Evolutionary conservation across 2,329 filamentous ascomycete species (phyloP).

Genomic region (Drechslera avenae): DNA sequence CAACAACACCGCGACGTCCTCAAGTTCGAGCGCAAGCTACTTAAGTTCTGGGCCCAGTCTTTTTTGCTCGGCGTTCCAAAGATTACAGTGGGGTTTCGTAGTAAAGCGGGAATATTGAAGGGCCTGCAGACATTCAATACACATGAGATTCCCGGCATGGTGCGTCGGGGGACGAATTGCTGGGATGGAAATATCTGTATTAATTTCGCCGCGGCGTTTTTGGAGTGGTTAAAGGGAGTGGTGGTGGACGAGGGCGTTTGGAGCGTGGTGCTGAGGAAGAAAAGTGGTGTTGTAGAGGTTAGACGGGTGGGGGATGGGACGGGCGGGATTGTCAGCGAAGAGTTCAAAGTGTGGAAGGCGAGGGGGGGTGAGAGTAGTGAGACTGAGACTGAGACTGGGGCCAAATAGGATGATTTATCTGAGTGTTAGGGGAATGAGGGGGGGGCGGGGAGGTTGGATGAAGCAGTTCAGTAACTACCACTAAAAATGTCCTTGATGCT

Average conservation of each 20-base stretch:
- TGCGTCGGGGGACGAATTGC: constrained; percentile 68
- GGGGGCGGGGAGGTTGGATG: too few relatives aligned
- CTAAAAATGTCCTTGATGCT: too few relatives aligned
- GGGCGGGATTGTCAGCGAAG: constrained; percentile 74
- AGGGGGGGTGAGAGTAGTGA: neutral
- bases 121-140: constrained; percentile 81
- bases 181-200: constrained; percentile 97
- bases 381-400: neutral
- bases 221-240: constrained; percentile 73
- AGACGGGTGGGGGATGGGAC: constrained; percentile 76
- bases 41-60: constrained; percentile 97
- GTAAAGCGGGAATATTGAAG: constrained; percentile 71
- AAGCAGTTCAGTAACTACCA: too few relatives aligned
- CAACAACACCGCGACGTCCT: constrained; percentile 69
- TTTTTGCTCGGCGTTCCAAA: constrained; percentile 92
- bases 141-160: constrained; percentile 74
- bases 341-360: constrained; percentile 73
- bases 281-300: constrained; percentile 71
- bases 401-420: too few relatives aligned
- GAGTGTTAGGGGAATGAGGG: too few relatives aligned
- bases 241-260: constrained; percentile 75
- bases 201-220: constrained; percentile 79
- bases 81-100: constrained; percentile 88
- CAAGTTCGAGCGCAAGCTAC: constrained; percentile 84
- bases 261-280: constrained; percentile 72